Base-by-base conservation (phyloP, 116 monocot species). In the Posidonia oceanica region DNA sequence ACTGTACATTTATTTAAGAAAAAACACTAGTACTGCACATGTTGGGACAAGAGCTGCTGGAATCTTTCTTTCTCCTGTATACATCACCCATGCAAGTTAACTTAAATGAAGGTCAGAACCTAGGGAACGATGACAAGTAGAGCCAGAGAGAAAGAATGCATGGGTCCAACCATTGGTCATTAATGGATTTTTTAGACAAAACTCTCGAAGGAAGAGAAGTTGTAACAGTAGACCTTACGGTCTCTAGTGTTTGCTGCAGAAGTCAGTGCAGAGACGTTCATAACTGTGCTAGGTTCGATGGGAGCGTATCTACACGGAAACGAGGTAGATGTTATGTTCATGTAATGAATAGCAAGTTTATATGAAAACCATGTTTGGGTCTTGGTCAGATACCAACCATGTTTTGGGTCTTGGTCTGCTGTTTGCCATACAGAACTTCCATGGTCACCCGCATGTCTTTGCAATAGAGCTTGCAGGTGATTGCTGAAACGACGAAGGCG, bases 181-280 rank as follows among this genome's bases (percentile, higher is more conserved):
- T 22, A 59, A 21, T 11, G 59, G 59, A 12, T 59, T 0, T 12
- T 1, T 14, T 21, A 60, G 60, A 60, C 60, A 18, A 60, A 20
- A 10, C 60, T n/a, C 8, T 60, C 11, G 60, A 22, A 60, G 60
- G 60, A 60, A 60, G 60, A 6, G 60, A 60, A 60, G 60, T 60
- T 21, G 60, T 60, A 60, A 60, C 22, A 60, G 42, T 11, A 5
- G 22, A 22, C 60, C 60, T 17, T 22, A 60, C 12, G 60, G 12
- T 11, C 22, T 3, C 22, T 12, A 17, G 7, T 22, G 21, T 11
- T 22, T 60, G 0, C 22, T 23, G 20, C 10, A 4, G 18, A 17
- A 22, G n/a, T 10, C 2, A 22, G 10, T 22, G 60, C 15, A n/a
- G n/a, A n/a, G n/a, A n/a, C n/a, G n/a, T n/a, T n/a, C n/a, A n/a